A percentile compares a stretch with the other conserved stretches of the same genome.
phyloP scores from a whole-genome alignment of 768 basidiomycete species.

The Pisolithus orientalis region DNA sequence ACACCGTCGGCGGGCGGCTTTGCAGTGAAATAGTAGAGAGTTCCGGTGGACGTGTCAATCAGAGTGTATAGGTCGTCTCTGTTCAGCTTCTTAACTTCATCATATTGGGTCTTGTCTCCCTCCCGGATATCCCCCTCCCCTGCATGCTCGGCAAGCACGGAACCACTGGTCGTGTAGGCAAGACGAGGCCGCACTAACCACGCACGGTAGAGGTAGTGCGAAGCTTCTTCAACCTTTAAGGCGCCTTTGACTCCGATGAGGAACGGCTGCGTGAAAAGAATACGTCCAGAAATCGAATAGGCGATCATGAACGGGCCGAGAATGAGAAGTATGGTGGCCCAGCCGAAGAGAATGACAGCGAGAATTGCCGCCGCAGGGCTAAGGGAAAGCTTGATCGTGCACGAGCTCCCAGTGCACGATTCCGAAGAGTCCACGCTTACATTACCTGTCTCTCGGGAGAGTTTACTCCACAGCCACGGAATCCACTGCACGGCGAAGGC shows the following conservation, averaged over 20 bases:
- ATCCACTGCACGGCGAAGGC: not conserved
- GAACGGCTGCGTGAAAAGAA: not conserved
- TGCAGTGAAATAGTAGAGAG: slow-evolving; percentile 13
- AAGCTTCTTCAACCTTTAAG: not conserved
- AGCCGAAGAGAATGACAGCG: not conserved
- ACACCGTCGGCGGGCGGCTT: slow-evolving; percentile 9
- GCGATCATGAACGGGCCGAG: too few species aligned
- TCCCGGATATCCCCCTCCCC: not conserved
- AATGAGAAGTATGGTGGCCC: not conserved
- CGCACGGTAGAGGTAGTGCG: slow-evolving; percentile 9
- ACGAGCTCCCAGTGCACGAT: too few species aligned
- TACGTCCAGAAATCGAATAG: too few species aligned
- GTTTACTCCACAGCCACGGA: too few species aligned
- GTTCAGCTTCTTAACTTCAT: not conserved
- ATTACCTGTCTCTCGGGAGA: too few species aligned
- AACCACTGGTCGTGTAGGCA: slow-evolving; percentile 9
- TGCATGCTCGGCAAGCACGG: slow-evolving; percentile 4
- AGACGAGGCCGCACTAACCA: slow-evolving; percentile 4
- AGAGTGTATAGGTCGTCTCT: slow-evolving; percentile 7
- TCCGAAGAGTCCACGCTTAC: too few species aligned
- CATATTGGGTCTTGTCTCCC: not conserved
- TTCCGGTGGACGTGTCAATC: slow-evolving; percentile 9
- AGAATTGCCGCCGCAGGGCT: not conserved
- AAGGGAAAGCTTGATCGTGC: too few species aligned
- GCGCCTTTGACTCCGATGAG: too few species aligned